Percentiles rank a stretch among this genome's conserved stretches.
phyloP scores from a whole-genome alignment of 2,329 filamentous ascomycete species.

The Pyricularia pennisetigena region DNA sequence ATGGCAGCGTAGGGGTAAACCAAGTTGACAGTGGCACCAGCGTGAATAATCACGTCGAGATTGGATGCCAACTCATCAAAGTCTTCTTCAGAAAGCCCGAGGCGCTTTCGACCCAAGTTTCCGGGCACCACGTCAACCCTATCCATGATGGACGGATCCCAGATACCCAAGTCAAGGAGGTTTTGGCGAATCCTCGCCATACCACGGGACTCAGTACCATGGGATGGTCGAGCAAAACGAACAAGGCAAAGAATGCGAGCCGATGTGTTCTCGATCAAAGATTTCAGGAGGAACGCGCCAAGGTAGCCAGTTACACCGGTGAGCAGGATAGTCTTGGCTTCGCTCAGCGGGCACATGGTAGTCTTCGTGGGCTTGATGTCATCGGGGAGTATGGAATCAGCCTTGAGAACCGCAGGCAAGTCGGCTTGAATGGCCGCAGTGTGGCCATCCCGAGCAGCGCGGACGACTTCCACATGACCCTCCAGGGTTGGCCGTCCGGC shows the following conservation, averaged over 20 bases:
- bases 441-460: conserved; percentile 60
- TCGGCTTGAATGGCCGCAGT: conserved; percentile 68
- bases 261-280: conserved; percentile 56
- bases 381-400: conserved; percentile 34
- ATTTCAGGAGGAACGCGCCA: conserved; percentile 63
- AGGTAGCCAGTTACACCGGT: conserved; percentile 71
- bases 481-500: conserved; percentile 62
- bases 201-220: not conserved
- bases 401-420: conserved; percentile 56
- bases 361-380: not conserved
- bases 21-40: conserved; percentile 69
- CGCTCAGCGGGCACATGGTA: conserved; percentile 29
- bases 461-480: conserved; percentile 64
- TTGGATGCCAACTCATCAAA: not conserved
- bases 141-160: not conserved
- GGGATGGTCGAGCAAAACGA: conserved; percentile 37
- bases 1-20: conserved; percentile 75
- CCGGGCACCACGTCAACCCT: not conserved
- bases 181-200: not conserved
- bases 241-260: conserved; percentile 65
- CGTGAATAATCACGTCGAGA: conserved; percentile 16
- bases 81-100: not conserved
- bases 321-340: conserved; percentile 59
- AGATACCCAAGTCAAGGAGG: not conserved
- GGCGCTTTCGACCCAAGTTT: not conserved